phyloP scores from a whole-genome alignment of 164 flowering plant genomes.

The Amborella trichopoda region DNA sequence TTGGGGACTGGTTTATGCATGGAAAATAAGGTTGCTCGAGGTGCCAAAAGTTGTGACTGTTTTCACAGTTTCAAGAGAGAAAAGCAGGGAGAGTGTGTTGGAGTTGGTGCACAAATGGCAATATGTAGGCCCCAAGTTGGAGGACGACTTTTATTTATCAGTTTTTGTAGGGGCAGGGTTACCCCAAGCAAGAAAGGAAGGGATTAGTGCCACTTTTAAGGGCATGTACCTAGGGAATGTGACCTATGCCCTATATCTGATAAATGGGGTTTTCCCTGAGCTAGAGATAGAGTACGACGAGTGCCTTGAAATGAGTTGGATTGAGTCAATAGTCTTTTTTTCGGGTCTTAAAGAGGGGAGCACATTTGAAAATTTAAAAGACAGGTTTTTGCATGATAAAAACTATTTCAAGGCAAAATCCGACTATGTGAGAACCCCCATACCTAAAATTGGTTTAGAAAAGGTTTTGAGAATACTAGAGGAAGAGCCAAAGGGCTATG shows the following conservation, averaged over 20 bases:
- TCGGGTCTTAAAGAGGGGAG: background rate
- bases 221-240: constrained; percentile 20
- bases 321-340: constrained; percentile 6
- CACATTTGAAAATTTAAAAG: background rate
- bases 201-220: constrained; percentile 5
- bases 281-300: constrained; percentile 11
- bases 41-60: constrained; percentile 7
- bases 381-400: background rate
- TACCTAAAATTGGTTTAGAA: constrained; percentile 6
- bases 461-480: constrained; percentile 1
- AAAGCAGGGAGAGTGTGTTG: constrained; percentile 15
- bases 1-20: constrained; percentile 5
- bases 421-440: constrained; percentile 11
- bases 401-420: constrained; percentile 6
- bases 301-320: constrained; percentile 9
- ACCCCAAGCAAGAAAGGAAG: background rate
- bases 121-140: constrained; percentile 11
- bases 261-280: constrained; percentile 25
- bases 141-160: constrained; percentile 12
- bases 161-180: background rate
- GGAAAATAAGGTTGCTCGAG: constrained; percentile 4
- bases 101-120: constrained; percentile 25
- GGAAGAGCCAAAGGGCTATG: background rate
- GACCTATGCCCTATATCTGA: constrained; percentile 10
- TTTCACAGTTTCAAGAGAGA: constrained; percentile 6